These are phyloP conservation scores for Moringa oleifera DNA, from an alignment of 345 rosid genomes.

Conservation along the genomic window DNA sequence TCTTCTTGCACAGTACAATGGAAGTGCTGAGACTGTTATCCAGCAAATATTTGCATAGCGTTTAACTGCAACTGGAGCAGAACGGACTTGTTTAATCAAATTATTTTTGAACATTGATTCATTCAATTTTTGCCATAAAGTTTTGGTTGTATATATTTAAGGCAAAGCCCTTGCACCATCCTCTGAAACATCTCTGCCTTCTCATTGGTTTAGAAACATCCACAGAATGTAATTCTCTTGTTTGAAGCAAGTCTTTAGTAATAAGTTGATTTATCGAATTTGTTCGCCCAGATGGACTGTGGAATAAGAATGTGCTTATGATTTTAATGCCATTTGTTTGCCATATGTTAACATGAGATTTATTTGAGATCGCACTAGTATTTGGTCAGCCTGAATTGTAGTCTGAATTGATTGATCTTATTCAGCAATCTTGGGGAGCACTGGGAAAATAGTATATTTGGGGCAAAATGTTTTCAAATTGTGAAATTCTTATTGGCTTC, in stretches of 20 bases:
- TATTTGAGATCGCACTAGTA: too few species aligned
- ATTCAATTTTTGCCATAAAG: not conserved
- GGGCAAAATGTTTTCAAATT: too few species aligned
- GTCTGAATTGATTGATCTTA: too few species aligned
- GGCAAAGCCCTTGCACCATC: not conserved
- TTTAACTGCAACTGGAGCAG: not conserved
- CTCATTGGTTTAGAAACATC: not conserved
- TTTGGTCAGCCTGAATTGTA: too few species aligned
- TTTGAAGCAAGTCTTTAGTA: not conserved
- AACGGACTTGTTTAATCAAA: not conserved
- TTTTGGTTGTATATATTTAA: too few species aligned
- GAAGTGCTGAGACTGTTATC: slow-evolving; percentile 79
- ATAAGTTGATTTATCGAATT: not conserved
- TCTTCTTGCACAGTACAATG: slow-evolving; percentile 80
- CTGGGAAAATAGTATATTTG: too few species aligned
- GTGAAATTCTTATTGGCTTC: too few species aligned
- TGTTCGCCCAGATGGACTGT: not conserved
- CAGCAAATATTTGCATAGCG: slow-evolving; percentile 70
- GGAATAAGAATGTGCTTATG: too few species aligned
- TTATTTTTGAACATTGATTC: not conserved
- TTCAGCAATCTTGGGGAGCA: too few species aligned
- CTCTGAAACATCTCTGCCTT: not conserved
- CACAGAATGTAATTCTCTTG: not conserved
- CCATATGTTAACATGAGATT: too few species aligned
- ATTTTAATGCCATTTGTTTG: too few species aligned